A percentile compares a stretch with the other conserved stretches of the same genome.
Evolutionary conservation across 495 filamentous ascomycete species (phyloP).

Genomic region (Apiosordaria backusii): DNA sequence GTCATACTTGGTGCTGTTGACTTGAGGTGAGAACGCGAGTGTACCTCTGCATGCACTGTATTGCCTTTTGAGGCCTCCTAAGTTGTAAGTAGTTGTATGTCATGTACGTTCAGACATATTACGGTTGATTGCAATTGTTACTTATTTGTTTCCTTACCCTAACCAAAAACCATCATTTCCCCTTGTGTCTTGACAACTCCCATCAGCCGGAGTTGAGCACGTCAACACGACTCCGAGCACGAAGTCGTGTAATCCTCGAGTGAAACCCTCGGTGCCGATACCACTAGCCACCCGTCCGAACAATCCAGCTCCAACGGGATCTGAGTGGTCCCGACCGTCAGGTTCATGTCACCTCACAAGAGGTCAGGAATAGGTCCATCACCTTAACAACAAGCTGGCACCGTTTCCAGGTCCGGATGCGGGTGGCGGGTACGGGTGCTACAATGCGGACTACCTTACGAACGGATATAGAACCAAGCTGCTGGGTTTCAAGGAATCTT

Average conservation of each 20-base stretch:
- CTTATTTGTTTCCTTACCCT: neutral
- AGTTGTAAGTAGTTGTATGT: neutral
- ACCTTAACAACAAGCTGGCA: neutral
- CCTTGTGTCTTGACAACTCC: neutral
- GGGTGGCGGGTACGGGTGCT: neutral
- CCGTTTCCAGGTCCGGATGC: neutral
- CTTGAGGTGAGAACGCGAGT: neutral
- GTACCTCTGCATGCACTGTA: neutral
- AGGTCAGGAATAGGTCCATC: neutral
- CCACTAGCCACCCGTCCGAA: neutral
- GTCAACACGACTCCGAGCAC: neutral
- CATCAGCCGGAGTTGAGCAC: neutral
- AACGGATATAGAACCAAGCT: neutral
- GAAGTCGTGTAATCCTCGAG: neutral
- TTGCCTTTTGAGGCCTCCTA: neutral
- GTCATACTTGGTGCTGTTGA: neutral
- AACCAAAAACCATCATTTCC: neutral
- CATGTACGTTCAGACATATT: too few species aligned
- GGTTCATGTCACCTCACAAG: neutral
- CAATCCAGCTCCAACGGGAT: neutral
- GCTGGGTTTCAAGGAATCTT: neutral
- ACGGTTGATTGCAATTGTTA: neutral
- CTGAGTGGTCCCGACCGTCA: neutral
- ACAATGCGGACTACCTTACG: neutral
- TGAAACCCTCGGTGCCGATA: neutral